Evolutionary conservation across 2,329 filamentous ascomycete genomes (phyloP).

Genomic region (Penicillium janthinellum): DNA sequence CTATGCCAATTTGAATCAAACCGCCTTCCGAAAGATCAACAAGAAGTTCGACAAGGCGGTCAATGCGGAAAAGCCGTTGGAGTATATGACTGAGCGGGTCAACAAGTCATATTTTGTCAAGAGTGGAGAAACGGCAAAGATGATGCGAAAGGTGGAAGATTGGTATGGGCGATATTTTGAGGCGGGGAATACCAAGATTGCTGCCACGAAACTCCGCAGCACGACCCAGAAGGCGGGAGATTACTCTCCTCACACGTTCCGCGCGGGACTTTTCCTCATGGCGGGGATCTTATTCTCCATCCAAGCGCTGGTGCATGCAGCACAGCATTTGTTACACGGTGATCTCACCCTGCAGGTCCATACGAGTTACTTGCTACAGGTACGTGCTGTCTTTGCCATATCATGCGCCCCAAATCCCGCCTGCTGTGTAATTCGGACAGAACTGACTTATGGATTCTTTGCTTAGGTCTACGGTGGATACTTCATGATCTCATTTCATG

Average conservation of each 20-base stretch:
- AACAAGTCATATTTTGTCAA: slow-evolving; percentile 89
- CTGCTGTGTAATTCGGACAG: neutral
- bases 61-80: slow-evolving; percentile 62
- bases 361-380: slow-evolving; percentile 71
- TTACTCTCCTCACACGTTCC: slow-evolving; percentile 61
- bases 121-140: slow-evolving; percentile 78
- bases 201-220: slow-evolving; percentile 80
- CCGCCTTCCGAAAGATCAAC: slow-evolving; percentile 94
- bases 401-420: neutral
- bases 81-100: slow-evolving; percentile 90
- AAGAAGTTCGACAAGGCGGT: slow-evolving; percentile 98
- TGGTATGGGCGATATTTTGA: slow-evolving; percentile 95
- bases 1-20: slow-evolving; percentile 85
- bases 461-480: slow-evolving; percentile 85
- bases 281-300: slow-evolving; percentile 66
- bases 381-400: slow-evolving; percentile 30
- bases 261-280: slow-evolving; percentile 68
- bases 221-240: slow-evolving; percentile 63
- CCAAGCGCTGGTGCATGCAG: slow-evolving; percentile 65
- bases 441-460: slow-evolving; percentile 26
- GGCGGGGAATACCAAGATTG: slow-evolving; percentile 87
- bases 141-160: slow-evolving; percentile 82
- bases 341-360: slow-evolving; percentile 54
- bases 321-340: slow-evolving; percentile 52
- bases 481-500: slow-evolving; percentile 78